phyloP scores from a whole-genome alignment of 2,329 filamentous ascomycete species.

The Aspergillus puulaauensis region DNA sequence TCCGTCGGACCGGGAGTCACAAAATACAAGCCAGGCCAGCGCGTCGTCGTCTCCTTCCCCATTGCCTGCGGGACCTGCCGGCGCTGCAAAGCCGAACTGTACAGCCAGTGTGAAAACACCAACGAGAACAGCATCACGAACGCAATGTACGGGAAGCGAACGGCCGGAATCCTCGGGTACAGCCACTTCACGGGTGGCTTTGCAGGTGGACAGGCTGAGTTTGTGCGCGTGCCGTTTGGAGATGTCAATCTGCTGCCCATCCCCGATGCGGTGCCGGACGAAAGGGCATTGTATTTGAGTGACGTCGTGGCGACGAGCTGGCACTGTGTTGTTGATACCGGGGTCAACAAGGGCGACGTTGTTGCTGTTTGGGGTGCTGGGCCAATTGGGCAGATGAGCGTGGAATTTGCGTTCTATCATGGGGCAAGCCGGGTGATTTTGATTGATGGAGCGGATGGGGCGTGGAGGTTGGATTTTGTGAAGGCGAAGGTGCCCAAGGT shows the following conservation, averaged over 20 bases:
- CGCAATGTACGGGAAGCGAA: conserved; percentile 75
- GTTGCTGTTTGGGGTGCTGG: conserved; percentile 88
- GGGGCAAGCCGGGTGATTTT: conserved; percentile 75
- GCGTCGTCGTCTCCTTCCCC: conserved; percentile 84
- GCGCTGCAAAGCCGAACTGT: conserved; percentile 76
- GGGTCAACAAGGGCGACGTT: conserved; percentile 71
- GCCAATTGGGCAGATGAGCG: conserved; percentile 78
- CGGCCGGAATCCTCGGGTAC: conserved; percentile 68
- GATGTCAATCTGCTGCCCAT: conserved; percentile 80
- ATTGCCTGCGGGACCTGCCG: conserved; percentile 70
- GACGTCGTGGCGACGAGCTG: conserved; percentile 79
- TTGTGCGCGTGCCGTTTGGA: conserved; percentile 75
- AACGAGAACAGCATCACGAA: conserved; percentile 71
- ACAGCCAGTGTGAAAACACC: conserved; percentile 76
- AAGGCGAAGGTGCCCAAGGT: conserved; percentile 64
- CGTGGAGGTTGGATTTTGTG: conserved; percentile 67
- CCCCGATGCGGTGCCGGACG: conserved; percentile 76
- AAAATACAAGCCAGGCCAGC: conserved; percentile 58
- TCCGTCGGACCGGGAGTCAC: conserved; percentile 56
- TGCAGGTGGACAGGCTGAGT: conserved; percentile 84
- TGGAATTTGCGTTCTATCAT: conserved; percentile 65
- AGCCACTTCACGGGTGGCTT: conserved; percentile 80
- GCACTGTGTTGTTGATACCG: conserved; percentile 80
- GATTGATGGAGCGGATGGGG: conserved; percentile 67
- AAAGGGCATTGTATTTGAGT: conserved; percentile 78